Evolutionary conservation across 2,329 filamentous ascomycete genomes (phyloP), one percentile per base, ranked within the genome.

Genomic region (Madurella fahalii): DNA sequence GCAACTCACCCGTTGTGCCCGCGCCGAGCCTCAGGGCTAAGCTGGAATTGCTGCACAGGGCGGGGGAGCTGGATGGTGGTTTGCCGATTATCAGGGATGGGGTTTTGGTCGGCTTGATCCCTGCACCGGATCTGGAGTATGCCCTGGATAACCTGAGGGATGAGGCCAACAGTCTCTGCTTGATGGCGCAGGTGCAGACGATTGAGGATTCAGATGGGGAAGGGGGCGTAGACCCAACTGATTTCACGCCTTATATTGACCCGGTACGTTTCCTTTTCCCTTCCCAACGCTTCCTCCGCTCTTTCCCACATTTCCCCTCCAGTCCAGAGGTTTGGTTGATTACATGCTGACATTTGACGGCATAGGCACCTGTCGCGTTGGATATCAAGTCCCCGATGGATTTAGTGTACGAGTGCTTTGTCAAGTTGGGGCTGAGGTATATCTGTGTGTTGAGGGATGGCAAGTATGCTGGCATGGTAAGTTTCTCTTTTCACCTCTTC

Each of bases 321-420:
- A 18, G 15, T 39, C 12, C 12, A 25, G 9, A 20, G 4, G 32
- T 41, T 59, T 16, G 50, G 15, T 8, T 17, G 25, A 44, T 7
- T 17, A 13, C 43, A 86, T 44, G 45, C 17, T 43, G 40, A 37
- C 34, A 15, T 12, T 47, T 13, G 17, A 9, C 4, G 9, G 15
- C 13, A 15, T 20, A 54, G 83, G 88, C 93, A 2, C 94, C 94
- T 0, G 82, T 99, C 13, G 82, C 92, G 12, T 76, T 99, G 20
- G 94, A 99, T 66, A 88, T 95, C 31, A 83, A 86, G 62, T 94
- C 88, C 0, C 90, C 94, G 0, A 92, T 97, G 82, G 92, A 97
- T 68, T 74, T 99, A 40, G 94, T 96, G 4, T 96, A 96, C 65
- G 94, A 99, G 68, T 93, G 91, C 65, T 99, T 97, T 69, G 89